Evolutionary conservation across 768 basidiomycete species (phyloP), one percentile per base, ranked within the genome.

Genomic region (Neoboletus brunneissimus): DNA sequence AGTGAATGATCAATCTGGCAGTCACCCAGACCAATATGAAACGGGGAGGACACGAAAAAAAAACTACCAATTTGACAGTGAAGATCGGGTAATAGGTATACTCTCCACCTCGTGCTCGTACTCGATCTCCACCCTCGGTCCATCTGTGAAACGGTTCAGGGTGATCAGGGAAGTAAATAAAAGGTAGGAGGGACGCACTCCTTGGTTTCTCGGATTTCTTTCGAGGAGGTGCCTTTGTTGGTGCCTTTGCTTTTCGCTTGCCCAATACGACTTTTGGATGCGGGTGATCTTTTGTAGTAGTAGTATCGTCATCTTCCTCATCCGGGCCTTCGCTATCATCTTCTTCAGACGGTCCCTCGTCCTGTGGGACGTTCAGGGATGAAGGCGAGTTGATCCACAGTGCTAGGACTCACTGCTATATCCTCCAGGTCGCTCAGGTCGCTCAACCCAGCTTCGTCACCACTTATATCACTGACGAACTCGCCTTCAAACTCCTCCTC

Each of bases 21-120:
- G 45, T 23, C 35, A 43, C 45, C 40, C 32, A 23, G 20, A 22
- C 25, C 41, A 27, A 27, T 22, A 32, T 16, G 44, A 46, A 57
- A 23, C 15, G 35, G 48, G 15, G 40, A 37, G n/a, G 25, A 41
- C 48, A 48, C 31, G 25, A 51, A 44, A 54, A 5, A 5, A 44
- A 53, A n/a, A 42, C 64, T 79, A 85, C 83, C 83, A 84, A 61
- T 77, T 79, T 42, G 80, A 76, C 59, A 83, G 68, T 15, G 74
- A 74, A 41, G 80, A 80, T 61, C 78, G 80, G 37, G 77, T 77
- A 44, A 85, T 72, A 41, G 82, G 82, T 50, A 83, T 69, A 60
- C 79, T 86, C 67, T 88, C 92, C 72, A 89, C 79, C 75, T 97
- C 95, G 70, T 91, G 85, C 72, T 98, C 95, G 84, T 97, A 97